Conservation (phyloP, 2,329 filamentous ascomycete species). For the Exophiala calicioides region DNA sequence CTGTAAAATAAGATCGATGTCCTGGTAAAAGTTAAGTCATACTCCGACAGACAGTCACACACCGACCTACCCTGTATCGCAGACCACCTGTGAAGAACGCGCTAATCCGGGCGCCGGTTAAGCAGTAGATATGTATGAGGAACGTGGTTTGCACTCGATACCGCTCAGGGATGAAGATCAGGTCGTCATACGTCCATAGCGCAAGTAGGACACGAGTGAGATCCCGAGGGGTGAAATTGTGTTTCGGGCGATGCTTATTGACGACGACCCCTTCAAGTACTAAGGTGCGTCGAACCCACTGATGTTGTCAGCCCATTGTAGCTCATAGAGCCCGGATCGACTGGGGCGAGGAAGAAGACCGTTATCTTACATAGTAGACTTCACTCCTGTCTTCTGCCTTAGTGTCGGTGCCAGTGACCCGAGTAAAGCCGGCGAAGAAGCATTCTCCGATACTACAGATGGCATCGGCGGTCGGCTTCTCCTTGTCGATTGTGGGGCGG, state of each 20-base stretch:
- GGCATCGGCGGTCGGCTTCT: conserved; percentile 18
- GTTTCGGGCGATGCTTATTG: conserved; percentile 23
- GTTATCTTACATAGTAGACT: conserved; percentile 22
- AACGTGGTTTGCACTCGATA: conserved; percentile 20
- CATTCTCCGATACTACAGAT: conserved; percentile 16
- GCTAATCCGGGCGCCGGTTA: conserved; percentile 21
- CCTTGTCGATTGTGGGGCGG: conserved; percentile 5
- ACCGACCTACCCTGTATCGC: conserved; percentile 14
- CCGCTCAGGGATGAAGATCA: conserved; percentile 21
- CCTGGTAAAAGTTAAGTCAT: neutral
- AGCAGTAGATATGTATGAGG: conserved; percentile 23
- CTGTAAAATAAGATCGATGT: conserved; percentile 18
- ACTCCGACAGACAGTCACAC: neutral
- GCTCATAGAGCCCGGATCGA: too few species aligned
- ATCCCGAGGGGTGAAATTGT: conserved; percentile 20
- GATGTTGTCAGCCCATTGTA: too few species aligned
- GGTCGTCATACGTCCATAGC: conserved; percentile 22
- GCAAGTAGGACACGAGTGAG: conserved; percentile 14
- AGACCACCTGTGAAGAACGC: conserved; percentile 23
- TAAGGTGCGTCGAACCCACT: conserved; percentile 14
- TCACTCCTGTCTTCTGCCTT: conserved; percentile 19
- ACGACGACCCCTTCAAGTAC: conserved; percentile 18
- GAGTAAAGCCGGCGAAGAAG: conserved; percentile 25
- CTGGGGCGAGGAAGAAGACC: too few species aligned
- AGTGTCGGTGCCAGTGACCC: conserved; percentile 13